Conservation (phyloP, 305 asterid genomes). For the Rubia tinctorum region DNA sequence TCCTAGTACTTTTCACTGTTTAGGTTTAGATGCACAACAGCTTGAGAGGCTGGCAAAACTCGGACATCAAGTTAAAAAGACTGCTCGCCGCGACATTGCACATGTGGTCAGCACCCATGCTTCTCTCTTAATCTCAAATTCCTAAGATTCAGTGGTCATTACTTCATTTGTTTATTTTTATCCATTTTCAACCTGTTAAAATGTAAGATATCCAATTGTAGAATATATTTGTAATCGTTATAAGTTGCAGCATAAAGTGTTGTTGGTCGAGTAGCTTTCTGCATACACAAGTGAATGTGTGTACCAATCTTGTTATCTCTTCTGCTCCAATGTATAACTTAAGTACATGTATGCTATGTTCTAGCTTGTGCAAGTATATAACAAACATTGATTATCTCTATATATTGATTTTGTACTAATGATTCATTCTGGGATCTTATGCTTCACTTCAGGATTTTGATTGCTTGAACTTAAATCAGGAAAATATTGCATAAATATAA, state of each 20-base stretch:
- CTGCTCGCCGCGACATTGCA: slow-evolving; percentile 86
- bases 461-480: not conserved
- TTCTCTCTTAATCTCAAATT: not conserved
- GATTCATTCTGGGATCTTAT: not conserved
- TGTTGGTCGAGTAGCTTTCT: not conserved
- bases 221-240: not conserved
- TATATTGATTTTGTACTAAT: not conserved
- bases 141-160: not conserved
- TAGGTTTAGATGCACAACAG: slow-evolving; percentile 75
- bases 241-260: not conserved
- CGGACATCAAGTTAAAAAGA: slow-evolving; percentile 75
- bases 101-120: slow-evolving; percentile 60
- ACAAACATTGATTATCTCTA: not conserved
- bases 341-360: not conserved
- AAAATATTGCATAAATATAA: not conserved
- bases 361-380: not conserved
- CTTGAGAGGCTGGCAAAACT: slow-evolving; percentile 73
- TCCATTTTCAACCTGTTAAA: too few species aligned
- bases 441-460: not conserved
- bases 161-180: too few species aligned
- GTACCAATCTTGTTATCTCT: not conserved
- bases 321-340: not conserved
- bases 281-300: not conserved
- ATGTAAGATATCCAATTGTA: not conserved
- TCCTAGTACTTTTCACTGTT: slow-evolving; percentile 10